Percentiles rank a stretch among this genome's conserved stretches.
phyloP scores from a whole-genome alignment of 2,329 filamentous ascomycete species.

The Thelonectria blattea region DNA sequence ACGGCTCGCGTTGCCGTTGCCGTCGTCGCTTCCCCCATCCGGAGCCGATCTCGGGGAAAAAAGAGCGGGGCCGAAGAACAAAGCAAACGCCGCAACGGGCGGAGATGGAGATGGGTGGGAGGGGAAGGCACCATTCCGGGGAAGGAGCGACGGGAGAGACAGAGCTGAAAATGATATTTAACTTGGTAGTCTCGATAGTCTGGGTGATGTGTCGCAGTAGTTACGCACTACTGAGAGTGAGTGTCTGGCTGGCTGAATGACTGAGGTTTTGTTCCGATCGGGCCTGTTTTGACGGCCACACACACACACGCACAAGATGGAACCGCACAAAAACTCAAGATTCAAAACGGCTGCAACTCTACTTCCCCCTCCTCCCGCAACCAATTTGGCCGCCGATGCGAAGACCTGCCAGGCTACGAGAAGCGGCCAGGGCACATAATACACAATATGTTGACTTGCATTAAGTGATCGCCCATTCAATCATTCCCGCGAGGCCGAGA shows the following conservation, averaged over 20 bases:
- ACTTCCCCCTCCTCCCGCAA: background rate
- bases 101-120: too few species aligned
- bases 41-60: background rate
- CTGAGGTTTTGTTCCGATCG: background rate
- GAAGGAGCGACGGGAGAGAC: background rate
- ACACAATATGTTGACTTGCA: background rate
- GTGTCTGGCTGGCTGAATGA: too few species aligned
- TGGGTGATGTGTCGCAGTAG: background rate
- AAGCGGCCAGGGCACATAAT: background rate
- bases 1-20: constrained; percentile 7
- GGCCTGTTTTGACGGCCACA: background rate
- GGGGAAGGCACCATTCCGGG: background rate
- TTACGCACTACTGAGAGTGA: background rate
- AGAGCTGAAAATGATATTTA: background rate
- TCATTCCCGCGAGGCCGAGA: too few species aligned
- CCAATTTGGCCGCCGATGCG: constrained; percentile 3
- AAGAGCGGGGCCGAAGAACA: constrained; percentile 8
- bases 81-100: background rate
- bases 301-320: constrained; percentile 1
- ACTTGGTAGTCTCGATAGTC: too few species aligned
- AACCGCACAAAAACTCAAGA: background rate
- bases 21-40: too few species aligned
- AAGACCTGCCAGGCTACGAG: constrained; percentile 2
- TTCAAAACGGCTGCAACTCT: background rate
- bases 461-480: background rate